Evolutionary conservation across 2,329 filamentous ascomycete genomes (phyloP), one percentile per base, ranked within the genome.

Genomic region (Pseudocercospora crystallina): DNA sequence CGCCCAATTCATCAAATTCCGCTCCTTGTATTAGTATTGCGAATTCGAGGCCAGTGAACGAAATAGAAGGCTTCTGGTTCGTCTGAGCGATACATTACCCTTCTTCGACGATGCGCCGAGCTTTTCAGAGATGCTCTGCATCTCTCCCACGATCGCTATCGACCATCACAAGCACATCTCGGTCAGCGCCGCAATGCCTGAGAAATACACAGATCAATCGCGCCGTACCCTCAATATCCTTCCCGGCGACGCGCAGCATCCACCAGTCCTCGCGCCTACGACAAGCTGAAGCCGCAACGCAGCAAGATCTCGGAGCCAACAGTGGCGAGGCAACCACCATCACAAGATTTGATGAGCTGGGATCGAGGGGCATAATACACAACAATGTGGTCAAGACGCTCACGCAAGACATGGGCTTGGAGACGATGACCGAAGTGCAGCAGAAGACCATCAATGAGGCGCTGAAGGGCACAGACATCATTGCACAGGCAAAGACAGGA

Each of bases 401-500:
- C 61, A 87, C 81, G 1, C 61, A 80, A 5, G 80, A 83, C 45
- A 88, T 97, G 85, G 75, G 79, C 26, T 86, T 96, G 61, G 80
- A 86, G 43, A 82, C 77, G 35, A 97, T 99, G 94, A 97, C 92
- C 15, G 87, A 94, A 15, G 92, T 99, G 11, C 94, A 99, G 71
- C 79, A 83, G 41, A 80, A 85, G 67, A 95, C 92, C 10, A 90
- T 99, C 66, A 83, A 83, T 53, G 80, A 89, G 49, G 89, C 88
- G 3, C 75, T 97, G 36, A 82, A 84, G 59, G 91, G 94, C 15
- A 81, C 78, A 53, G 92, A 96, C 70, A 79, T 96, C 47, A 71
- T 97, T 60, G 94, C 92, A 40, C 94, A 97, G 75, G 94, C 94
- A 53, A 96, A 89, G 74, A 99, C 94, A 8, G 94, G 94, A 68